Evolutionary conservation across 2,329 filamentous ascomycete species (phyloP).

Genomic region (Pseudopyricularia cyperi): DNA sequence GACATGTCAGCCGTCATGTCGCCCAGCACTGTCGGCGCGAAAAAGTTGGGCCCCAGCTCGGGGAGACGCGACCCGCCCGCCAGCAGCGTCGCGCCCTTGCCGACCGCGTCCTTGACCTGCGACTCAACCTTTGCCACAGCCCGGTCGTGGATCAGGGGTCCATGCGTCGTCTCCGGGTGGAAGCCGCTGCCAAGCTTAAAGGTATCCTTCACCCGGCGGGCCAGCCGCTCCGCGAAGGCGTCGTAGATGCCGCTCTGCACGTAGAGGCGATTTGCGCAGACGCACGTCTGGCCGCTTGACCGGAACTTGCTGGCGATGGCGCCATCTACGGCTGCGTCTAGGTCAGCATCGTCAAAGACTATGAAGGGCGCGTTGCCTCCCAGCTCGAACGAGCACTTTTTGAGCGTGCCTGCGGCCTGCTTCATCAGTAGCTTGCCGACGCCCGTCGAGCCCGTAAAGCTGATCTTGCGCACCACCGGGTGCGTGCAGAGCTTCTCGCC

Average conservation of each 20-base stretch:
- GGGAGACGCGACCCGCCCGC: constrained; percentile 62
- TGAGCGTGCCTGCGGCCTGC: constrained; percentile 71
- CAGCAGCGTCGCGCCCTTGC: constrained; percentile 64
- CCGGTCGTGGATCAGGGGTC: constrained; percentile 73
- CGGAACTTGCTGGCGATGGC: constrained; percentile 86
- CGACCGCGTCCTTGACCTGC: constrained; percentile 67
- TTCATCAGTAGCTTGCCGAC: constrained; percentile 74
- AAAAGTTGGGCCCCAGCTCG: constrained; percentile 75
- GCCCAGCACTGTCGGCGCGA: constrained; percentile 76
- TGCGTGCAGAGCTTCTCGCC: constrained; percentile 66
- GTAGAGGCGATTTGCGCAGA: constrained; percentile 76
- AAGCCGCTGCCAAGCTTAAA: constrained; percentile 72
- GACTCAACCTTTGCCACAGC: constrained; percentile 67
- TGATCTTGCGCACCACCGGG: constrained; percentile 72
- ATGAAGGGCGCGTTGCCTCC: constrained; percentile 95
- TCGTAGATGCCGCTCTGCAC: constrained; percentile 71
- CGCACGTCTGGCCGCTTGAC: constrained; percentile 89
- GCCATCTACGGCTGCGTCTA: constrained; percentile 72
- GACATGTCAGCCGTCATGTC: constrained; percentile 80
- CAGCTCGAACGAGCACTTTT: constrained; percentile 75
- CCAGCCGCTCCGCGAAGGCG: constrained; percentile 54
- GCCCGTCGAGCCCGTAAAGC: constrained; percentile 73
- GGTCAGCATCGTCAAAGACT: constrained; percentile 87
- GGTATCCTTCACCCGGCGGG: constrained; percentile 51
- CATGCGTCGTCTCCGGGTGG: constrained; percentile 58